Percentiles rank a stretch among this genome's conserved stretches.
These are phyloP conservation scores for Pterocarpus macrocarpus DNA, from an alignment of 306 rosid genomes.

Conservation along the genomic window DNA sequence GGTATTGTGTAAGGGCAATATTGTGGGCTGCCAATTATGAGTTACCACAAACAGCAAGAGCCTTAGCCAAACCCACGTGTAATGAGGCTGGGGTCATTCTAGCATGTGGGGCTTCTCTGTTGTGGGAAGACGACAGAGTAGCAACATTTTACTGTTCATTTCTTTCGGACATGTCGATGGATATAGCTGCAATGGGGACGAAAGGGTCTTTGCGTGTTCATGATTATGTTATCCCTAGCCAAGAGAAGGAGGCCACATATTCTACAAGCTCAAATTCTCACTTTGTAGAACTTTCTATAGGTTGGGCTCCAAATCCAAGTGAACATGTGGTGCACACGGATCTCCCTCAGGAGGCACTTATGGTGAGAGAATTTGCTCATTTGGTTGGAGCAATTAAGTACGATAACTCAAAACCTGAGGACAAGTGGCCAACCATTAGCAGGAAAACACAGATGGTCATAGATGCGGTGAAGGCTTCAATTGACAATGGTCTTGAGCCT, in stretches of 20 bases:
- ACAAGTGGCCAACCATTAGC: constrained; percentile 69
- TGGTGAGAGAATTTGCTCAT: constrained; percentile 70
- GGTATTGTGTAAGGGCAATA: constrained; percentile 53
- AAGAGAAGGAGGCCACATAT: constrained; percentile 68
- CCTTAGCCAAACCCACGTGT: constrained; percentile 31
- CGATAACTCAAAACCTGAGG: constrained; percentile 56
- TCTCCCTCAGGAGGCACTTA: constrained; percentile 74
- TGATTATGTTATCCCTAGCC: constrained; percentile 67
- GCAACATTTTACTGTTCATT: constrained; percentile 85
- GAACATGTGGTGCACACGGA: constrained; percentile 54
- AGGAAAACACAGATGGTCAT: constrained; percentile 77
- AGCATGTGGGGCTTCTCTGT: constrained; percentile 68
- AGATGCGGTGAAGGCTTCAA: constrained; percentile 78
- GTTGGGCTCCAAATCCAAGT: constrained; percentile 63
- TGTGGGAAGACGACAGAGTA: constrained; percentile 75
- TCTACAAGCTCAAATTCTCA: constrained; percentile 49
- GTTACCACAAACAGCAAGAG: constrained; percentile 45
- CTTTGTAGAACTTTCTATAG: constrained; percentile 55
- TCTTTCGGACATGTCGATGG: constrained; percentile 70
- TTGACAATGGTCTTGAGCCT: constrained; percentile 59
- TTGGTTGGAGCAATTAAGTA: constrained; percentile 62
- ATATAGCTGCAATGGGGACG: constrained; percentile 65
- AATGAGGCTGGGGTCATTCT: constrained; percentile 72
- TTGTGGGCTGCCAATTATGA: constrained; percentile 49
- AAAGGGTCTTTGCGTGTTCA: constrained; percentile 69